phyloP scores from a whole-genome alignment of 768 basidiomycete genomes.

The Lanmaoa pseudosensibilis region DNA sequence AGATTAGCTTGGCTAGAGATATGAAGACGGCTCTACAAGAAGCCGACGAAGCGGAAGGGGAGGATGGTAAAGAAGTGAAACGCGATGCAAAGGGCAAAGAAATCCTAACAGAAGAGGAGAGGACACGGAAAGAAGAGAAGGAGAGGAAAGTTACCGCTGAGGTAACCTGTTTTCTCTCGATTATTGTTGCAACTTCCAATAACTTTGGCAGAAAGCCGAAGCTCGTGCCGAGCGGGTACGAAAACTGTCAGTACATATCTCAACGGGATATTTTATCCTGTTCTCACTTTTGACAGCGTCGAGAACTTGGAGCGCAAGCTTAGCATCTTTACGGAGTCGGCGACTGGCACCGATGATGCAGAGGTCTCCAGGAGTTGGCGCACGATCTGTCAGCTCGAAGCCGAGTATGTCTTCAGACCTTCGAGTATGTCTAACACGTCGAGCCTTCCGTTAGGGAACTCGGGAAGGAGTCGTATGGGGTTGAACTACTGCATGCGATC shows the following conservation, averaged over 20 bases:
- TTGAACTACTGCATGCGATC: slow-evolving; percentile 80
- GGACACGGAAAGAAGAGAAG: slow-evolving; percentile 71
- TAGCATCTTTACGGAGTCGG: slow-evolving; percentile 84
- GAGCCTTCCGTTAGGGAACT: slow-evolving; percentile 55
- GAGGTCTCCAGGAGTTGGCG: slow-evolving; percentile 74
- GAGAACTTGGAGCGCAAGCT: slow-evolving; percentile 81
- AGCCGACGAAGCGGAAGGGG: slow-evolving; percentile 66
- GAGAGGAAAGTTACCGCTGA: slow-evolving; percentile 64
- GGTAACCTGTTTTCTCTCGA: slow-evolving; percentile 39
- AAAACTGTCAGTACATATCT: slow-evolving; percentile 46
- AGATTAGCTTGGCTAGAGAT: slow-evolving; percentile 83
- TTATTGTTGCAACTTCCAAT: slow-evolving; percentile 6
- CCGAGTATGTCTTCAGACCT: slow-evolving; percentile 56
- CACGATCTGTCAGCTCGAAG: slow-evolving; percentile 77
- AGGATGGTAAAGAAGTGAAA: slow-evolving; percentile 39
- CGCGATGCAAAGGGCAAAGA: slow-evolving; percentile 56
- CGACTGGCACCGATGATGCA: slow-evolving; percentile 62
- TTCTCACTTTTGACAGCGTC: slow-evolving; percentile 35
- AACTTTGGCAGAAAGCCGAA: slow-evolving; percentile 63
- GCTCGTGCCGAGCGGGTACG: slow-evolving; percentile 73
- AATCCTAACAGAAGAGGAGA: slow-evolving; percentile 67
- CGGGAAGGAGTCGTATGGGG: slow-evolving; percentile 83
- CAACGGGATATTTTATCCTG: background rate
- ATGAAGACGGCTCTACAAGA: slow-evolving; percentile 94
- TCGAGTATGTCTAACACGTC: background rate